phyloP scores from a whole-genome alignment of 129 eudicot genomes.

The Solidago caesia region DNA sequence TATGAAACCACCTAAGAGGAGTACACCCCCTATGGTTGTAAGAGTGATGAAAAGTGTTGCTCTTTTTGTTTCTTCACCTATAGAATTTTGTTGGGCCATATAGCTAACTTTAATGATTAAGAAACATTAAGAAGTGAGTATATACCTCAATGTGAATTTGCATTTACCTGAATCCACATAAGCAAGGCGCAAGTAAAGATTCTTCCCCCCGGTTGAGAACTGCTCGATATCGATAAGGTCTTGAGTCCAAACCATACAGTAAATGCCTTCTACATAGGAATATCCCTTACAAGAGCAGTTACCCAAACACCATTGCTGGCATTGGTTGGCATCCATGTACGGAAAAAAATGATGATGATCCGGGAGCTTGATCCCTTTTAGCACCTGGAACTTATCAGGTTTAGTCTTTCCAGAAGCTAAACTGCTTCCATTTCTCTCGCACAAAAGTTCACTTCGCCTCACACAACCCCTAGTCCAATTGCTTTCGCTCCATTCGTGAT shows the following conservation, averaged over 20 bases:
- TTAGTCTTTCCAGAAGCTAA: conserved; percentile 11
- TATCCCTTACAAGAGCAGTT: conserved; percentile 46
- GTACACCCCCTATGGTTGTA: conserved; percentile 18
- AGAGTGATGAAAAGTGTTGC: conserved; percentile 10
- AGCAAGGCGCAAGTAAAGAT: conserved; percentile 39
- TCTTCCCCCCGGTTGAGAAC: conserved; percentile 30
- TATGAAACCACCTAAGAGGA: conserved; percentile 24
- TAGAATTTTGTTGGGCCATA: not conserved
- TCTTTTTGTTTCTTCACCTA: conserved; percentile 13
- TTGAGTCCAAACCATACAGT: conserved; percentile 43
- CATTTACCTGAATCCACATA: conserved; percentile 34
- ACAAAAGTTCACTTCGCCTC: conserved; percentile 27
- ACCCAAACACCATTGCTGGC: conserved; percentile 26
- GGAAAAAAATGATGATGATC: conserved; percentile 23
- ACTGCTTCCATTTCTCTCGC: conserved; percentile 26
- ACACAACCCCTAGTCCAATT: conserved; percentile 41
- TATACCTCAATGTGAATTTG: not conserved
- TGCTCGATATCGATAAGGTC: conserved; percentile 34
- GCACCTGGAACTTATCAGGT: conserved; percentile 32
- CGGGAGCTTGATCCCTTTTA: conserved; percentile 26
- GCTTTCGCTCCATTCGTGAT: conserved; percentile 25
- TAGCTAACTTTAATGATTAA: not conserved
- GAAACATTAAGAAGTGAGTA: not conserved
- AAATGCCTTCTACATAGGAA: conserved; percentile 34
- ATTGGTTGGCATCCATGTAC: not conserved